phyloP scores from a whole-genome alignment of 106 monocot species.

The Cymbidium sinense region DNA sequence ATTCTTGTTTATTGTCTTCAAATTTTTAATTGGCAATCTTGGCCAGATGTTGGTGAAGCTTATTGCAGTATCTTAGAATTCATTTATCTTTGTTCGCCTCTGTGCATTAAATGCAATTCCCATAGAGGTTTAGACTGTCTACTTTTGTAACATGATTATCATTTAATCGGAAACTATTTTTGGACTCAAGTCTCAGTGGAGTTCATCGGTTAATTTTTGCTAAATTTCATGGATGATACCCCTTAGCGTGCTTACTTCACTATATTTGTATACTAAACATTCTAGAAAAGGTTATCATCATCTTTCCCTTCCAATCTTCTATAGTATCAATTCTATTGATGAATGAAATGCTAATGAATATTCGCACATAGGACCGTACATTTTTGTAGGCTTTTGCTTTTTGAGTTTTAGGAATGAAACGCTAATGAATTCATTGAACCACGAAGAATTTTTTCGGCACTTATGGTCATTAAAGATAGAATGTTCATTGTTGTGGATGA shows the following conservation, averaged over 20 bases:
- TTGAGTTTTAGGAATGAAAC: too few species aligned
- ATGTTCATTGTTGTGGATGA: not conserved
- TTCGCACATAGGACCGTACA: too few species aligned
- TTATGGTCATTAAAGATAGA: too few species aligned
- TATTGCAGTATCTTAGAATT: not conserved
- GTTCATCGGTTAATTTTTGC: not conserved
- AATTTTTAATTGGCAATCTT: not conserved
- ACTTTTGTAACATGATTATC: not conserved
- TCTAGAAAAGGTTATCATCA: not conserved
- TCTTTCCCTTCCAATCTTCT: not conserved
- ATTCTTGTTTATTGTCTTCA: not conserved
- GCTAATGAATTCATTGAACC: not conserved
- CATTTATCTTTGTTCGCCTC: not conserved
- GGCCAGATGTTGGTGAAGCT: not conserved
- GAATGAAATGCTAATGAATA: not conserved
- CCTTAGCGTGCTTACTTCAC: not conserved
- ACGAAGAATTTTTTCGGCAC: too few species aligned
- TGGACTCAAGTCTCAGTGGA: not conserved
- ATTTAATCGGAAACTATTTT: not conserved
- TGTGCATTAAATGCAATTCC: not conserved
- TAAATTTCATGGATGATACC: not conserved
- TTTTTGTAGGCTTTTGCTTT: too few species aligned
- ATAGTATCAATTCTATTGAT: not conserved
- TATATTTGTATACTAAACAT: not conserved
- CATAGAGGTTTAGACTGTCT: not conserved